These are phyloP conservation scores for Cordyceps farinosa DNA, from an alignment of 2,329 filamentous ascomycete species.

Conservation along the genomic window DNA sequence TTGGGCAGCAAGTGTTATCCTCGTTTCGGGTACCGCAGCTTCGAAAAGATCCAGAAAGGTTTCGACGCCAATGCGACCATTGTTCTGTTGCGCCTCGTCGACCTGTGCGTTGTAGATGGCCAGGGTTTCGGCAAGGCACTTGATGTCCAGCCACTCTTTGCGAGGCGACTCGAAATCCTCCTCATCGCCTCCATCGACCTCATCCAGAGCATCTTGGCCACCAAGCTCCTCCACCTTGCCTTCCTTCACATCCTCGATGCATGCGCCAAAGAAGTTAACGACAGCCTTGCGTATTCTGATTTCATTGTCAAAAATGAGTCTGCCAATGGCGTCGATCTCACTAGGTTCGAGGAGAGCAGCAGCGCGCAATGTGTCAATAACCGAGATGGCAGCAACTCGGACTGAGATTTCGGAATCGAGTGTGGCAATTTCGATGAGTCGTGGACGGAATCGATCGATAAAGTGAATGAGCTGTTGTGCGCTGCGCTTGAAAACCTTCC, in stretches of 20 bases:
- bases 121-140: conserved; percentile 81
- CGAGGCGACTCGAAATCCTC: conserved; percentile 75
- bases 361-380: conserved; percentile 78
- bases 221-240: conserved; percentile 79
- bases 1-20: conserved; percentile 82
- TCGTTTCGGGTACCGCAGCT: conserved; percentile 66
- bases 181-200: conserved; percentile 69
- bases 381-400: conserved; percentile 72
- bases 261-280: conserved; percentile 84
- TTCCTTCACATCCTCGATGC: conserved; percentile 77
- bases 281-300: conserved; percentile 81
- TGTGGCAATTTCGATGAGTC: conserved; percentile 89
- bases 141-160: conserved; percentile 84
- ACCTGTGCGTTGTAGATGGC: conserved; percentile 74
- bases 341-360: conserved; percentile 84
- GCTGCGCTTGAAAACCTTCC: conserved; percentile 73
- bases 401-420: conserved; percentile 79
- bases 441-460: conserved; percentile 82
- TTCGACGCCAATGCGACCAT: conserved; percentile 44
- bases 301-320: conserved; percentile 85
- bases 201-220: conserved; percentile 71
- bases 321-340: conserved; percentile 84
- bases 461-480: conserved; percentile 85
- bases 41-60: conserved; percentile 56
- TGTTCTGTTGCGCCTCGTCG: conserved; percentile 50